These are phyloP conservation scores for Hypoxylon crocopeplum DNA, from an alignment of 495 filamentous ascomycete genomes.

Conservation along the genomic window DNA sequence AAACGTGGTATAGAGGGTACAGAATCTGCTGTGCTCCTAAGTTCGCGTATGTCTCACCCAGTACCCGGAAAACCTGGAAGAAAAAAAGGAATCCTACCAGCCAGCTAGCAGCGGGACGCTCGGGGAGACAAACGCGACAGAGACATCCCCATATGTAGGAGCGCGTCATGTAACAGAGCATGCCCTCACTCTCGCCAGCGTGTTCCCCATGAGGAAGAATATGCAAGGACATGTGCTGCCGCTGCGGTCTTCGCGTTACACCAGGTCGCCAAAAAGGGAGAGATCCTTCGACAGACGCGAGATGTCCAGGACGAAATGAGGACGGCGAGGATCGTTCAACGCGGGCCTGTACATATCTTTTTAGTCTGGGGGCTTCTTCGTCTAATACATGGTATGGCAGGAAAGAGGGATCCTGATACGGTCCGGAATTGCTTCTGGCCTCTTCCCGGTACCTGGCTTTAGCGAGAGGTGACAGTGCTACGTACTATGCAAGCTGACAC, in stretches of 20 bases:
- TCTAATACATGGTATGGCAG: not conserved
- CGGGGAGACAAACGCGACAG: conserved; percentile 5
- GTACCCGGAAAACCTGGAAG: conserved; percentile 11
- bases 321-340: conserved; percentile 3
- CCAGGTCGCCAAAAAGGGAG: not conserved
- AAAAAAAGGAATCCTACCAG: conserved; percentile 4
- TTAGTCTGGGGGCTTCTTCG: not conserved
- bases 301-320: conserved; percentile 1
- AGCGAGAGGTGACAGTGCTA: conserved; percentile 19
- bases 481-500: conserved; percentile 15
- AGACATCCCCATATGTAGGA: not conserved
- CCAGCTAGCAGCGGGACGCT: not conserved
- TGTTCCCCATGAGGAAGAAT: conserved; percentile 26
- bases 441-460: not conserved
- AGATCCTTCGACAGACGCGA: not conserved
- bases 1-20: conserved; percentile 31
- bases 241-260: not conserved
- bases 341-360: not conserved
- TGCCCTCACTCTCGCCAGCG: conserved; percentile 17
- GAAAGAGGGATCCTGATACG: not conserved
- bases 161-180: not conserved
- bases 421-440: not conserved
- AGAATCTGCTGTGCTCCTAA: conserved; percentile 18
- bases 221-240: conserved; percentile 11
- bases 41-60: conserved; percentile 21